These are phyloP conservation scores for Apiospora kogelbergensis DNA, from an alignment of 2,329 filamentous ascomycete genomes.

Conservation along the genomic window DNA sequence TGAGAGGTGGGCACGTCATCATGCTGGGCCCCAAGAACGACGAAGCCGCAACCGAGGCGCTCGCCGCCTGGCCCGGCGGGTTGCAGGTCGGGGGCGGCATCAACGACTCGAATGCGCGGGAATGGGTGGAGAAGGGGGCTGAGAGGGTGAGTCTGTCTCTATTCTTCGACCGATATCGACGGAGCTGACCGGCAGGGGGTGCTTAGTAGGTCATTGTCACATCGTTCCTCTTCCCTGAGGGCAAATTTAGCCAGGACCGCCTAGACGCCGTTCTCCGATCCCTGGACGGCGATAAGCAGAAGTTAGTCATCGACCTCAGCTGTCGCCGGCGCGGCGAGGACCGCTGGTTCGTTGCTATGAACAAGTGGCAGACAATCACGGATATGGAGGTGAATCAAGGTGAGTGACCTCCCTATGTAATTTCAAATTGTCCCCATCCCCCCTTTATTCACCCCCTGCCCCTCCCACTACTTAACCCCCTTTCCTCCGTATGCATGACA, in stretches of 20 bases:
- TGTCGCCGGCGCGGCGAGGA: conserved; percentile 72
- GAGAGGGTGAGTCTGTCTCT: conserved; percentile 67
- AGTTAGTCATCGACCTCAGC: conserved; percentile 92
- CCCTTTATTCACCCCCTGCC: neutral
- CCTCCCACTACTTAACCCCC: neutral
- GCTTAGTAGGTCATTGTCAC: conserved; percentile 86
- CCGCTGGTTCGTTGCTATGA: conserved; percentile 96
- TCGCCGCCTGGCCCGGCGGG: conserved; percentile 74
- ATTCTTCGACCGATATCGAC: neutral
- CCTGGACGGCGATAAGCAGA: conserved; percentile 71
- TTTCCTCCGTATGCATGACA: neutral
- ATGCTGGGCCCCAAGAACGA: conserved; percentile 92
- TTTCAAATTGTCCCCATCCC: neutral
- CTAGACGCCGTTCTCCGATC: conserved; percentile 72
- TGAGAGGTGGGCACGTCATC: conserved; percentile 88
- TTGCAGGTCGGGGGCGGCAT: conserved; percentile 96
- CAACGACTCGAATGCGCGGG: conserved; percentile 75
- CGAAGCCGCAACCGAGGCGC: conserved; percentile 73
- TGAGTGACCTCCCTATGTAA: conserved; percentile 36
- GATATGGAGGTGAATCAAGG: conserved; percentile 92
- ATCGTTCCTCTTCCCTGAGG: conserved; percentile 86
- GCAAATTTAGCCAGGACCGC: conserved; percentile 74
- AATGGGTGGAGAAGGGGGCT: conserved; percentile 86
- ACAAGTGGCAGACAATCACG: conserved; percentile 98
- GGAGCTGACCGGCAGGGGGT: conserved; percentile 8